Percentiles rank a stretch among this genome's conserved stretches.
Evolutionary conservation across 495 filamentous ascomycete species (phyloP).

Genomic region (Podospora pseudoanserina): DNA sequence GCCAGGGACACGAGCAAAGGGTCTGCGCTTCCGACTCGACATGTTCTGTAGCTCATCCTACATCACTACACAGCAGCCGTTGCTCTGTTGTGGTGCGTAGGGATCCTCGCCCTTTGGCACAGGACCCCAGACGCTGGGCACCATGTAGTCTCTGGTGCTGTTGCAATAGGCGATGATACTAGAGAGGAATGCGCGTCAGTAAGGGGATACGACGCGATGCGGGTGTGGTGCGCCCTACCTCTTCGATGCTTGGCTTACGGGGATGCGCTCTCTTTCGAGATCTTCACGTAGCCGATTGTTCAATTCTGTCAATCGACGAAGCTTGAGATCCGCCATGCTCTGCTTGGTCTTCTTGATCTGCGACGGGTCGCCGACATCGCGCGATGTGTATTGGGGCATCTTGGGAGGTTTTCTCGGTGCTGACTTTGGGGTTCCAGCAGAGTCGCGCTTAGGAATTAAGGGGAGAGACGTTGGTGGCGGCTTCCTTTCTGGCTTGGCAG

Average conservation of each 20-base stretch:
- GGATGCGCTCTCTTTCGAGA: constrained; percentile 88
- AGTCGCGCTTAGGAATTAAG: constrained; percentile 1
- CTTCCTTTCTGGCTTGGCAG: background rate
- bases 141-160: constrained; percentile 97
- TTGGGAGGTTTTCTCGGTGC: constrained; percentile 19
- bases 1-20: background rate
- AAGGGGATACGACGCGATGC: background rate
- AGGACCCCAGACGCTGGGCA: constrained; percentile 91
- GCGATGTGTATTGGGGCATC: constrained; percentile 55
- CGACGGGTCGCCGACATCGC: constrained; percentile 57
- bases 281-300: constrained; percentile 93
- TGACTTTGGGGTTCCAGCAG: constrained; percentile 3
- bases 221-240: constrained; percentile 56
- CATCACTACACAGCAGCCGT: constrained; percentile 92
- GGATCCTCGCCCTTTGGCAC: constrained; percentile 94
- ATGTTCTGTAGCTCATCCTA: constrained; percentile 38
- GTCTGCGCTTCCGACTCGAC: constrained; percentile 8
- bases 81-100: constrained; percentile 87
- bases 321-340: constrained; percentile 96
- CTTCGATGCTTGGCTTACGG: constrained; percentile 87
- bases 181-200: constrained; percentile 16
- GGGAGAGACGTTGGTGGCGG: background rate
- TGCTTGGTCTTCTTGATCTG: constrained; percentile 96
- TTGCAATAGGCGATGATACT: constrained; percentile 97
- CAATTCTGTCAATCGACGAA: constrained; percentile 91